Percentiles rank a stretch among this genome's conserved stretches.
Conservation (phyloP, 177 flowering plant genomes). For the Vitis hybrid region DNA sequence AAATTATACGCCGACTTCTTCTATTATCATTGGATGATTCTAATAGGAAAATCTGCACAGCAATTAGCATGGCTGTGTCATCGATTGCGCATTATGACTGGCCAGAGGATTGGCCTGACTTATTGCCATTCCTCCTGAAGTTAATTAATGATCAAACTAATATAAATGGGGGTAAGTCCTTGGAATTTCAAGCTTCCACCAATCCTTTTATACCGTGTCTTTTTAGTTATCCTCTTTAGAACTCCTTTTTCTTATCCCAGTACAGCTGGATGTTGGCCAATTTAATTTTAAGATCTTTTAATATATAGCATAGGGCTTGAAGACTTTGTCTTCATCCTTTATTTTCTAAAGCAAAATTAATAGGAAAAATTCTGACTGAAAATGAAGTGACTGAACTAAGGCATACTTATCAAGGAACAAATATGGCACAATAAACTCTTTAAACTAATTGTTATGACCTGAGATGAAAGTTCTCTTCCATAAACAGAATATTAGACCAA, state of each 20-base stretch:
- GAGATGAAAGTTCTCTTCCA: too few relatives aligned
- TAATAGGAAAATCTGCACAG: slow-evolving; percentile 83
- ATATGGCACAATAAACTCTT: too few relatives aligned
- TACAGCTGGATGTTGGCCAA: not conserved
- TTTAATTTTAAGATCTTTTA: too few relatives aligned
- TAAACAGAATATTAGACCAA: too few relatives aligned
- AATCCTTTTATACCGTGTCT: not conserved
- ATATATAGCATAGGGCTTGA: too few relatives aligned
- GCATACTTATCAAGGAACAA: too few relatives aligned
- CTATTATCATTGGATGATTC: slow-evolving; percentile 75
- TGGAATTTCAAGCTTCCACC: not conserved
- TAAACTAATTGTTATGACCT: too few relatives aligned
- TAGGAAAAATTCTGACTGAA: too few relatives aligned
- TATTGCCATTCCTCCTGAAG: slow-evolving; percentile 75
- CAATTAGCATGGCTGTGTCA: slow-evolving; percentile 91
- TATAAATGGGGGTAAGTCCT: slow-evolving; percentile 68
- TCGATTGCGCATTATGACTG: slow-evolving; percentile 87
- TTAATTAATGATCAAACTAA: slow-evolving; percentile 67
- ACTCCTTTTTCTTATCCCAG: not conserved
- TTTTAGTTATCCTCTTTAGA: not conserved
- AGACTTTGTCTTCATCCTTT: too few relatives aligned
- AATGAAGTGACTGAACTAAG: too few relatives aligned
- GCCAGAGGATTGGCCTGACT: slow-evolving; percentile 95
- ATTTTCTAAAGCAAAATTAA: too few relatives aligned
- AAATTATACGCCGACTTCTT: slow-evolving; percentile 60